phyloP scores from a whole-genome alignment of 2,329 filamentous ascomycete species.

The Pseudogymnoascus sp. region DNA sequence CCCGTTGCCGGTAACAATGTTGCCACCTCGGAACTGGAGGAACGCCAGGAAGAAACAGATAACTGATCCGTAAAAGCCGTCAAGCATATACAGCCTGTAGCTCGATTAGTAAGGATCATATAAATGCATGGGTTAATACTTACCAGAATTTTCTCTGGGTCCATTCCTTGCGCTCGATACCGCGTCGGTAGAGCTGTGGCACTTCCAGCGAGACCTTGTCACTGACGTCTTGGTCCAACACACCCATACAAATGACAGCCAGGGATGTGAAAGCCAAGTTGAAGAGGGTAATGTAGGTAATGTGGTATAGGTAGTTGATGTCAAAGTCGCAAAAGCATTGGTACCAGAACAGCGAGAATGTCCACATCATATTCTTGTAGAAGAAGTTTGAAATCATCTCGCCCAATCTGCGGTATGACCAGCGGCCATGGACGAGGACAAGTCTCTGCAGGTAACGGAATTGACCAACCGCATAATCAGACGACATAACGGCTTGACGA shows the following conservation, averaged over 20 bases:
- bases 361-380: slow-evolving; percentile 99
- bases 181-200: slow-evolving; percentile 87
- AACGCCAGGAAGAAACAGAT: slow-evolving; percentile 92
- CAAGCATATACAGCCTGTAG: slow-evolving; percentile 78
- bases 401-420: slow-evolving; percentile 86
- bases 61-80: slow-evolving; percentile 89
- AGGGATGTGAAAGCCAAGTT: slow-evolving; percentile 95
- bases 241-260: slow-evolving; percentile 89
- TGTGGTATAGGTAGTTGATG: slow-evolving; percentile 94
- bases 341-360: slow-evolving; percentile 94
- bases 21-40: slow-evolving; percentile 63
- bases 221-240: slow-evolving; percentile 93
- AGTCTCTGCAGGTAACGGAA: slow-evolving; percentile 82
- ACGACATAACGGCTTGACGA: slow-evolving; percentile 89
- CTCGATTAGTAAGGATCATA: slow-evolving; percentile 15
- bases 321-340: slow-evolving; percentile 94
- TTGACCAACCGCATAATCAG: slow-evolving; percentile 90
- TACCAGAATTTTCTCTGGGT: slow-evolving; percentile 95
- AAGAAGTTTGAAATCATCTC: slow-evolving; percentile 98
- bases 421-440: slow-evolving; percentile 82
- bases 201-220: slow-evolving; percentile 90
- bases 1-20: slow-evolving; percentile 62
- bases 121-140: slow-evolving; percentile 26
- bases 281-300: slow-evolving; percentile 94
- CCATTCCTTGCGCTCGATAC: slow-evolving; percentile 95